These are phyloP conservation scores for Pleurotus pulmonarius DNA, from an alignment of 768 basidiomycete species.

Conservation along the genomic window DNA sequence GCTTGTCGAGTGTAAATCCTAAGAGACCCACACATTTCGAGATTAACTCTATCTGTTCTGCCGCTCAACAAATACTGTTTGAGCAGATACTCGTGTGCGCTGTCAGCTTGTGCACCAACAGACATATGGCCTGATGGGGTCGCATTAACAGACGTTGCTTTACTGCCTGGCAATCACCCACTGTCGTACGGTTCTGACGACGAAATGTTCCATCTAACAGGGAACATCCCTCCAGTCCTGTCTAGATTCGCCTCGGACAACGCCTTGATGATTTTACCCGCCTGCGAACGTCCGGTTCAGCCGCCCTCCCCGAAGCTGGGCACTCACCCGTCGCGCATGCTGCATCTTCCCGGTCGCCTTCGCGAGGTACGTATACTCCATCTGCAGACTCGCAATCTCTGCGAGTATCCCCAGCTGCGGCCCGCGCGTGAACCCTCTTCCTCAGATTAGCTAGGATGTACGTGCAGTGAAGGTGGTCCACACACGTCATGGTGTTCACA, in stretches of 20 bases:
- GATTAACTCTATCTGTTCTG: constrained; percentile 51
- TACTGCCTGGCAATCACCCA: constrained; percentile 19
- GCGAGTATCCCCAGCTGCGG: constrained; percentile 50
- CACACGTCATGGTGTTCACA: constrained; percentile 63
- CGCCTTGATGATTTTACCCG: constrained; percentile 40
- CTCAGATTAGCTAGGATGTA: neutral
- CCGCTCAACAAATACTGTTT: constrained; percentile 71
- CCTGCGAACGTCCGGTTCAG: constrained; percentile 26
- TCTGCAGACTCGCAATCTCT: constrained; percentile 77
- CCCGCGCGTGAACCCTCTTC: constrained; percentile 15
- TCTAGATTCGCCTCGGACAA: constrained; percentile 45
- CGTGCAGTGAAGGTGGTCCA: neutral
- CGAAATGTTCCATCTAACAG: constrained; percentile 51
- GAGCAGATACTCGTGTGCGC: constrained; percentile 74
- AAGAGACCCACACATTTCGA: constrained; percentile 59
- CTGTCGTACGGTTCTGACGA: constrained; percentile 42
- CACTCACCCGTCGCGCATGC: constrained; percentile 53
- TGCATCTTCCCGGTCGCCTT: constrained; percentile 69
- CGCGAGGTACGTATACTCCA: constrained; percentile 84
- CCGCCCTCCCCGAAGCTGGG: too few relatives aligned
- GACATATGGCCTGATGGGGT: constrained; percentile 38
- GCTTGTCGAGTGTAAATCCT: neutral
- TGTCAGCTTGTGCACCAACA: constrained; percentile 67
- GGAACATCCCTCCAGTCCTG: constrained; percentile 59
- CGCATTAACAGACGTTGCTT: too few relatives aligned